These are phyloP conservation scores for Rhodomyrtus tomentosa DNA, from an alignment of 345 rosid species.

Conservation along the genomic window DNA sequence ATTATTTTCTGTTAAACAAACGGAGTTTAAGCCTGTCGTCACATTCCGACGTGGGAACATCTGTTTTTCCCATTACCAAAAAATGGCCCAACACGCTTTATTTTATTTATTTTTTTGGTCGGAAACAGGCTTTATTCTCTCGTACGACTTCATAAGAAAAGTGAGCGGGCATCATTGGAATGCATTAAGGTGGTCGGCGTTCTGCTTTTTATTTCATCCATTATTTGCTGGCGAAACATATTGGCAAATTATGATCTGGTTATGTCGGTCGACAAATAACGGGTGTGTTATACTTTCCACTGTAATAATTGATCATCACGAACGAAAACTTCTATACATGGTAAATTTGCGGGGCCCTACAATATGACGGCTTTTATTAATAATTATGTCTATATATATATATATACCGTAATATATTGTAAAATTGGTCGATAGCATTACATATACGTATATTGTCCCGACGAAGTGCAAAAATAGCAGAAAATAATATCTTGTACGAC, in stretches of 20 bases:
- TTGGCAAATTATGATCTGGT: background rate
- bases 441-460: too few relatives aligned
- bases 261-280: background rate
- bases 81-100: background rate
- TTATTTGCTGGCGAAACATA: background rate
- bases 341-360: background rate
- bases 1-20: too few relatives aligned
- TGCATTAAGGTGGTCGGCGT: too few relatives aligned
- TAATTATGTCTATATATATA: too few relatives aligned
- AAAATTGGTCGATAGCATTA: too few relatives aligned
- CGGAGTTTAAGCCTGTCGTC: too few relatives aligned
- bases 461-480: too few relatives aligned
- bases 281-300: background rate
- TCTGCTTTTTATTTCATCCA: background rate
- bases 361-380: rapidly evolving
- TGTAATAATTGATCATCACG: background rate
- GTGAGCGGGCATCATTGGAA: background rate
- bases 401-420: too few relatives aligned
- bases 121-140: background rate
- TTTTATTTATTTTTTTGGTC: too few relatives aligned
- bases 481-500: too few relatives aligned
- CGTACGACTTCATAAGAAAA: rapidly evolving
- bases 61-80: background rate
- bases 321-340: background rate
- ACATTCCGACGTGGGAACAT: rapidly evolving